A percentile compares a stretch with the other conserved stretches of the same genome.
These are phyloP conservation scores for Trypanosomatidae sp. DNA, from an alignment of 208 protist genomes.

Conservation along the genomic window DNA sequence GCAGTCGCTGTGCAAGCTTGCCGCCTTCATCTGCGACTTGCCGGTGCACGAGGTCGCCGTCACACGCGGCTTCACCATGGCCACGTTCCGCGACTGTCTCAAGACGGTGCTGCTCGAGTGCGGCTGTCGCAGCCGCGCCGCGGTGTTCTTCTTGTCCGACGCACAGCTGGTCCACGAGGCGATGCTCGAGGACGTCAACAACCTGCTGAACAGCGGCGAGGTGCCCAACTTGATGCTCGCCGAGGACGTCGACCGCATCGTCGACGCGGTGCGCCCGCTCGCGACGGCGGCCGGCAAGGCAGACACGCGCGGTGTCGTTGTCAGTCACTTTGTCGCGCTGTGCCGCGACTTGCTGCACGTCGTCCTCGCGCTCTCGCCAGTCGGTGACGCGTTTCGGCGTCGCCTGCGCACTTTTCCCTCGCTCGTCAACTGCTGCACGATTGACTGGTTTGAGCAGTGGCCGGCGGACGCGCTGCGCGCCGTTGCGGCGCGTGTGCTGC, in stretches of 20 bases:
- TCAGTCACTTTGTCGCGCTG: constrained; percentile 88
- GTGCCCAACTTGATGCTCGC: constrained; percentile 94
- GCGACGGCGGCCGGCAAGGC: constrained; percentile 85
- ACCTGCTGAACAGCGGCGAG: constrained; percentile 96
- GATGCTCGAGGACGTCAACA: constrained; percentile 98
- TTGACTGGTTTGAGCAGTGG: constrained; percentile 97
- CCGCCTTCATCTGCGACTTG: constrained; percentile 88
- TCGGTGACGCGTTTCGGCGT: constrained; percentile 91
- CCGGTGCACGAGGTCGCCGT: constrained; percentile 86
- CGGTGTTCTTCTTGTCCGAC: constrained; percentile 94
- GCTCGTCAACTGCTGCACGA: constrained; percentile 96
- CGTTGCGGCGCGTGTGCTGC: constrained; percentile 81
- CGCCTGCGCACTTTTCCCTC: constrained; percentile 96
- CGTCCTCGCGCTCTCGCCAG: constrained; percentile 93
- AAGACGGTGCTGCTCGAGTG: constrained; percentile 81
- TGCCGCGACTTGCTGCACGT: constrained; percentile 94
- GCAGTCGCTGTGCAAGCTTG: constrained; percentile 92
- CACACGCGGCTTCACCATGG: constrained; percentile 85
- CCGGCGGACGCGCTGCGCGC: constrained; percentile 86
- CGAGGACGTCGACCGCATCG: constrained; percentile 92
- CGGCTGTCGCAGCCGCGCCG: constrained; percentile 74
- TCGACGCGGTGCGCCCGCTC: constrained; percentile 77
- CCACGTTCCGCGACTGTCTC: constrained; percentile 91
- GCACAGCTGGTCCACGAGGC: constrained; percentile 91
- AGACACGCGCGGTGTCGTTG: constrained; percentile 88